These are phyloP conservation scores for Agarophyton chilense DNA, from an alignment of 23 red algal genomes.

Conservation along the genomic window DNA sequence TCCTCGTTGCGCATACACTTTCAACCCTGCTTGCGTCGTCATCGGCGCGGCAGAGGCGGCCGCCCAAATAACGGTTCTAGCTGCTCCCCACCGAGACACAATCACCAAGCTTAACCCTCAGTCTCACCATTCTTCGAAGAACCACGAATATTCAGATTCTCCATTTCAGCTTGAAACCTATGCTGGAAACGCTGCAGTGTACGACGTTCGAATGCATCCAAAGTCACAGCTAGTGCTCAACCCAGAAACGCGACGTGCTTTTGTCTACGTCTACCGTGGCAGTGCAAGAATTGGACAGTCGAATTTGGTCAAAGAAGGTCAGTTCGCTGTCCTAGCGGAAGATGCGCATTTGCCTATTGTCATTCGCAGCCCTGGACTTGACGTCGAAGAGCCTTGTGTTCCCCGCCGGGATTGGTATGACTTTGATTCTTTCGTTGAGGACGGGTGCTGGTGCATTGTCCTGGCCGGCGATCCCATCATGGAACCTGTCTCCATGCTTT, in stretches of 20 bases:
- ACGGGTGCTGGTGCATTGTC: constrained; percentile 52
- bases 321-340: constrained; percentile 32
- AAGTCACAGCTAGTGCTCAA: constrained; percentile 62
- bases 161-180: constrained; percentile 39
- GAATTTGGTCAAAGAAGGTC: constrained; percentile 27
- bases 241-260: constrained; percentile 34
- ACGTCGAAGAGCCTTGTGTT: background rate
- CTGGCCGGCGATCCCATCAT: constrained; percentile 41
- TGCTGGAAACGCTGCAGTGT: constrained; percentile 49
- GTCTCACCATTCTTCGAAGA: no score
- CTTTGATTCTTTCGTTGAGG: constrained; percentile 38
- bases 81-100: constrained; percentile 4
- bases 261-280: constrained; percentile 59
- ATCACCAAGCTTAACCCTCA: background rate
- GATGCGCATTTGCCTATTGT: constrained; percentile 43
- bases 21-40: constrained; percentile 16
- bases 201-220: constrained; percentile 52
- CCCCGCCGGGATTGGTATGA: constrained; percentile 22
- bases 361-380: constrained; percentile 33
- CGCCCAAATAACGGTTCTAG: constrained; percentile 42
- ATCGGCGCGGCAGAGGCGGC: constrained; percentile 28
- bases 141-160: background rate
- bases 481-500: constrained; percentile 55
- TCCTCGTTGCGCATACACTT: constrained; percentile 1
- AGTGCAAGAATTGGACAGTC: constrained; percentile 25